Conservation (phyloP, 352 stramenopile genomes). For the Globisporangium uncinulatum region DNA sequence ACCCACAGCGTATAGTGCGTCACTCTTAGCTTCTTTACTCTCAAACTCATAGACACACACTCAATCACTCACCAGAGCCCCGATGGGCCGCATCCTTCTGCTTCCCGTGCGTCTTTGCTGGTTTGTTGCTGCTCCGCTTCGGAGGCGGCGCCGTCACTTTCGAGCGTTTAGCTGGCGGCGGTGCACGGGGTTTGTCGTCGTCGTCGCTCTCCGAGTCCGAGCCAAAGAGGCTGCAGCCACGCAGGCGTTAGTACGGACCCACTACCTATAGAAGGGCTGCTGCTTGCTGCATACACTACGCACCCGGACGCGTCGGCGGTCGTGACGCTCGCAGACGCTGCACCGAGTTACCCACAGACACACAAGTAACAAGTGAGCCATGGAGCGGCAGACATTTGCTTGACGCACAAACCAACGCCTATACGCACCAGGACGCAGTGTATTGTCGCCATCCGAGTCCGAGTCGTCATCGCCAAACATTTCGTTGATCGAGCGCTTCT, state of each 20-base stretch:
- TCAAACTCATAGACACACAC: not conserved
- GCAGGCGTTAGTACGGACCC: not conserved
- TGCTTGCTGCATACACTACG: not conserved
- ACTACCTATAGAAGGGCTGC: not conserved
- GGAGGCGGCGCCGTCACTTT: constrained; percentile 22
- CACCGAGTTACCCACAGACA: not conserved
- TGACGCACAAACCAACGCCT: not conserved
- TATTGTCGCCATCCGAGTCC: constrained; percentile 56
- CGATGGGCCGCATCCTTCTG: constrained; percentile 6
- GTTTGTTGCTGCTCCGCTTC: constrained; percentile 5
- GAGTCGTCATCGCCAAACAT: constrained; percentile 86
- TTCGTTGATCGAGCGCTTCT: constrained; percentile 84
- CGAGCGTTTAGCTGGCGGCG: constrained; percentile 39
- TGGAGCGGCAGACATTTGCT: constrained; percentile 1
- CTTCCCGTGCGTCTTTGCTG: constrained; percentile 6
- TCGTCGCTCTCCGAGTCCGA: constrained; percentile 86
- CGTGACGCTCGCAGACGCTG: constrained; percentile 31
- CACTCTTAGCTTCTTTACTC: not conserved
- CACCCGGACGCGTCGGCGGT: constrained; percentile 72
- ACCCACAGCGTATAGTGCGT: not conserved
- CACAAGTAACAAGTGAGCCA: not conserved
- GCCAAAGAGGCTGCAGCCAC: constrained; percentile 55
- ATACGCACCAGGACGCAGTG: constrained; percentile 41
- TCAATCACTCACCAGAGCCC: constrained; percentile 12
- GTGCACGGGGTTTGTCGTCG: constrained; percentile 47